A percentile compares a stretch with the other conserved stretches of the same genome.
Evolutionary conservation across 2,329 filamentous ascomycete genomes (phyloP).

Genomic region (Neocucurbitaria cava): DNA sequence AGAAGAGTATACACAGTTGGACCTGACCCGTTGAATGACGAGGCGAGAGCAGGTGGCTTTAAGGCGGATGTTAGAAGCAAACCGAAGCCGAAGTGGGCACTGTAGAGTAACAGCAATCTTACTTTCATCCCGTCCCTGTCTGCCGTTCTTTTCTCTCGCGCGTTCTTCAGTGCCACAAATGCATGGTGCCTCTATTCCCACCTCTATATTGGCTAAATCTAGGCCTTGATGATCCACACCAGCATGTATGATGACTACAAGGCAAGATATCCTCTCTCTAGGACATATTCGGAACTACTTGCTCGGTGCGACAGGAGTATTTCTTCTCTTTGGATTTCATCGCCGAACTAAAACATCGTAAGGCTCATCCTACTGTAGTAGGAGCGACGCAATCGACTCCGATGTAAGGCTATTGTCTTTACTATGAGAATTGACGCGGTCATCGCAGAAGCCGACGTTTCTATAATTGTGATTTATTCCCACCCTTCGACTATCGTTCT

Average conservation of each 20-base stretch:
- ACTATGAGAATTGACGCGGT: conserved; percentile 28
- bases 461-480: no score
- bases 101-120: conserved; percentile 9
- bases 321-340: neutral
- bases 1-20: conserved; percentile 33
- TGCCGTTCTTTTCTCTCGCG: no score
- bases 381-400: neutral
- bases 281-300: neutral
- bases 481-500: no score
- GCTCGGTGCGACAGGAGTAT: neutral
- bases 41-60: conserved; percentile 14
- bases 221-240: no score
- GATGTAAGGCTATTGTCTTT: conserved; percentile 22
- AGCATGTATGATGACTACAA: neutral
- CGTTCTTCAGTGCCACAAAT: no score
- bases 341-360: neutral
- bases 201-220: no score
- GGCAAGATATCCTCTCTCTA: neutral
- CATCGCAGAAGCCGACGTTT: conserved; percentile 32
- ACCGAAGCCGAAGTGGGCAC: conserved; percentile 33
- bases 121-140: neutral
- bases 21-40: conserved; percentile 30
- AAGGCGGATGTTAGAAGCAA: conserved; percentile 31
- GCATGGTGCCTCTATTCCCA: no score
- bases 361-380: no score